These are phyloP conservation scores for Mycena latifolia DNA, from an alignment of 768 basidiomycete genomes.

Conservation along the genomic window DNA sequence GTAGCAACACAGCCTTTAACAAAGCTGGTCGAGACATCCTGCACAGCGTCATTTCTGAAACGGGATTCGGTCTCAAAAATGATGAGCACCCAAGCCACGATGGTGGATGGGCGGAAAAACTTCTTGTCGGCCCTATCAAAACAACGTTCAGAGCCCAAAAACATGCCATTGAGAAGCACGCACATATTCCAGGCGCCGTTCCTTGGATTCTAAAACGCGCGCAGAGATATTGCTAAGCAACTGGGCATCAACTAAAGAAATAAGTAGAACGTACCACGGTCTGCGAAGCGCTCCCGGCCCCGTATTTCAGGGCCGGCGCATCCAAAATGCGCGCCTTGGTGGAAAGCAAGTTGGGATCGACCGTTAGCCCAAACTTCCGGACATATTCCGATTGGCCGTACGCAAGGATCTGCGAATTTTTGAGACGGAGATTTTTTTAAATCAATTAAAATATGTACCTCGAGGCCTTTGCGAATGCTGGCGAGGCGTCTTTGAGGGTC, in stretches of 20 bases:
- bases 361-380: constrained; percentile 56
- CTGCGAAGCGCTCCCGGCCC: constrained; percentile 51
- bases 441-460: constrained; percentile 49
- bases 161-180: not conserved
- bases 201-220: constrained; percentile 57
- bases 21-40: constrained; percentile 67
- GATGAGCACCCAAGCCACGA: constrained; percentile 72
- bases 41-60: constrained; percentile 60
- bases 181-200: constrained; percentile 87
- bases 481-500: constrained; percentile 67
- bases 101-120: constrained; percentile 66
- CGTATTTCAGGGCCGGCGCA: constrained; percentile 65
- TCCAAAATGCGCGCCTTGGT: constrained; percentile 61
- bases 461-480: constrained; percentile 66
- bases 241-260: not conserved
- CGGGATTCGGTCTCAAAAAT: constrained; percentile 71
- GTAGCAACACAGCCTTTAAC: constrained; percentile 62
- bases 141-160: constrained; percentile 36
- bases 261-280: constrained; percentile 53
- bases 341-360: constrained; percentile 50
- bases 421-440: not conserved
- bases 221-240: not conserved
- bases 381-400: constrained; percentile 59
- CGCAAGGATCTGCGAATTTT: constrained; percentile 48
- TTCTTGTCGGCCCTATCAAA: constrained; percentile 69